phyloP scores from a whole-genome alignment of 2,329 filamentous ascomycete species.

The Hymenoscyphus albidus region DNA sequence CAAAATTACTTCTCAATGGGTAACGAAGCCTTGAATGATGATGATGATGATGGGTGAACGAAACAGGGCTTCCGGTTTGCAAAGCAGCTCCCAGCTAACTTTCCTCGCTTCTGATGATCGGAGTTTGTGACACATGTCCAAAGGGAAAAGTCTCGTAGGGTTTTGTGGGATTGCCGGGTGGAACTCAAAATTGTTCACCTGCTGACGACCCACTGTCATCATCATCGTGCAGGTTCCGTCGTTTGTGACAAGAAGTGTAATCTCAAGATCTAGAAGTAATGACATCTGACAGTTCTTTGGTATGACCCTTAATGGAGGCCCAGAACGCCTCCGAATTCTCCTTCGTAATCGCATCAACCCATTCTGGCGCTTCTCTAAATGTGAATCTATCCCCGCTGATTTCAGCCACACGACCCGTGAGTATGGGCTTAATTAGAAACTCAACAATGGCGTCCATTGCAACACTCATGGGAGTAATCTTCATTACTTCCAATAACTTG shows the following conservation, averaged over 20 bases:
- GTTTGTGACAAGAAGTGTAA: neutral
- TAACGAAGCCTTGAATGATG: neutral
- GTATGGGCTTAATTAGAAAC: constrained; percentile 39
- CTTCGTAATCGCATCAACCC: constrained; percentile 46
- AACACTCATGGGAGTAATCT: constrained; percentile 49
- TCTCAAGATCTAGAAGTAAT: neutral
- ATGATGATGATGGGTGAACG: neutral
- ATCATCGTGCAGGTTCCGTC: neutral
- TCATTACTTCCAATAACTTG: constrained; percentile 45
- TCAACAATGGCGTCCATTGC: constrained; percentile 42
- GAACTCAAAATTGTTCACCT: neutral
- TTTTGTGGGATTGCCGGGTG: neutral
- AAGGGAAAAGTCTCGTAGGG: neutral
- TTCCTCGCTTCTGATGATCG: neutral
- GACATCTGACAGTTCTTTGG: neutral
- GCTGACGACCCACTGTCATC: neutral
- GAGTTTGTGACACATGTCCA: neutral
- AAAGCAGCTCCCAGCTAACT: neutral
- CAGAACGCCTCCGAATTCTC: constrained; percentile 47
- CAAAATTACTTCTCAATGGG: neutral
- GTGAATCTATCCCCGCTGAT: constrained; percentile 49
- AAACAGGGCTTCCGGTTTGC: neutral
- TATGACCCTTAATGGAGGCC: constrained; percentile 22
- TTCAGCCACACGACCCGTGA: constrained; percentile 47
- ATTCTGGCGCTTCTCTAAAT: constrained; percentile 41